Percentiles rank a stretch among this genome's conserved stretches.
phyloP scores from a whole-genome alignment of 2,329 filamentous ascomycete genomes.

The Penicillium sp. region DNA sequence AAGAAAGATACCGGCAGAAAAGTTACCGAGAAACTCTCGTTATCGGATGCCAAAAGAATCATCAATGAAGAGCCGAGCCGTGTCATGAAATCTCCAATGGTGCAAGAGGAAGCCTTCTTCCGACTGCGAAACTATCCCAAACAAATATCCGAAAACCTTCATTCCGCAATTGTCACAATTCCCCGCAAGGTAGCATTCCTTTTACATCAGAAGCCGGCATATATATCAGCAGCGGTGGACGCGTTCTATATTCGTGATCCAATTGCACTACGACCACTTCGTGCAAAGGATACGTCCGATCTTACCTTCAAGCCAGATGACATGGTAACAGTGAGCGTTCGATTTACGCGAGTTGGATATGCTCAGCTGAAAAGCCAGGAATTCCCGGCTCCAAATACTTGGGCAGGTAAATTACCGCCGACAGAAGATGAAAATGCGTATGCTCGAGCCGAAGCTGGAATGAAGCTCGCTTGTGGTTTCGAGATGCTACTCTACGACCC shows the following conservation, averaged over 20 bases:
- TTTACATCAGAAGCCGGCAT: slow-evolving; percentile 73
- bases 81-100: slow-evolving; percentile 71
- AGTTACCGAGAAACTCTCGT: slow-evolving; percentile 55
- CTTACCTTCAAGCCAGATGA: slow-evolving; percentile 76
- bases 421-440: slow-evolving; percentile 50
- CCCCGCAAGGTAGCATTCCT: slow-evolving; percentile 82
- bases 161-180: slow-evolving; percentile 72
- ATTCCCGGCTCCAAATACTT: slow-evolving; percentile 68
- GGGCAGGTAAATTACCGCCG: slow-evolving; percentile 50
- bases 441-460: slow-evolving; percentile 68
- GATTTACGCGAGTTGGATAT: slow-evolving; percentile 86
- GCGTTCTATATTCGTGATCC: slow-evolving; percentile 91
- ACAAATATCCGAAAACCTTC: slow-evolving; percentile 74
- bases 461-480: slow-evolving; percentile 89
- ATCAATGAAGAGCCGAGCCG: slow-evolving; percentile 61
- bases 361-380: slow-evolving; percentile 88
- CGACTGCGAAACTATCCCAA: slow-evolving; percentile 80
- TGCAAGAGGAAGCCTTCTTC: slow-evolving; percentile 91
- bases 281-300: slow-evolving; percentile 56
- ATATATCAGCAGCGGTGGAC: slow-evolving; percentile 83
- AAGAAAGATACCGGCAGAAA: slow-evolving; percentile 50
- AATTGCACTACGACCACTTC: slow-evolving; percentile 70
- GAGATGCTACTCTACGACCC: slow-evolving; percentile 79
- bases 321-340: slow-evolving; percentile 76
- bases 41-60: slow-evolving; percentile 66